A percentile compares a stretch with the other conserved stretches of the same genome.
Evolutionary conservation across 1,284 basidiomycete species (phyloP).

Genomic region (Moesziomyces sp.): DNA sequence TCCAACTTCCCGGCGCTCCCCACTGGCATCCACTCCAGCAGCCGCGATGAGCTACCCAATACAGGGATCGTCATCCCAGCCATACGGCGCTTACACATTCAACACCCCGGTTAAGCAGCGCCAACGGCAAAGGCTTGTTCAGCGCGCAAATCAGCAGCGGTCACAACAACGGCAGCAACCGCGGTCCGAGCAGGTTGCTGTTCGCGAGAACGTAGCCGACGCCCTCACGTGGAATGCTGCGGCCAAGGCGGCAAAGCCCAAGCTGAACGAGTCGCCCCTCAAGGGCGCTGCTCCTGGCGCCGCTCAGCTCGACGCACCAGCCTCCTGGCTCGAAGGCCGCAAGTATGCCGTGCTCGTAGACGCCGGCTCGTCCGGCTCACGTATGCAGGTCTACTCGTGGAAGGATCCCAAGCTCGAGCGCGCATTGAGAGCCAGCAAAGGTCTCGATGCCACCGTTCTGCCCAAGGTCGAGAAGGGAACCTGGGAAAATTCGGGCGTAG

Average conservation of each 20-base stretch:
- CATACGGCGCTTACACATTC: constrained; percentile 43
- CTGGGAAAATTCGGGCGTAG: constrained; percentile 72
- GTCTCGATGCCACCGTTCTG: constrained; percentile 69
- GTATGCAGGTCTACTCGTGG: constrained; percentile 98
- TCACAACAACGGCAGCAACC: constrained; percentile 15
- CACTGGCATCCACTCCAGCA: background rate
- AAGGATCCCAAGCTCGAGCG: constrained; percentile 77
- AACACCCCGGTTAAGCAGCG: constrained; percentile 37
- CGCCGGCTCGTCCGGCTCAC: constrained; percentile 95
- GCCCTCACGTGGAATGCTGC: constrained; percentile 48
- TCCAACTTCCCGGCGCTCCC: background rate
- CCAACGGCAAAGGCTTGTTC: constrained; percentile 7
- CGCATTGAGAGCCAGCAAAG: constrained; percentile 59
- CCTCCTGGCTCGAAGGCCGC: constrained; percentile 43
- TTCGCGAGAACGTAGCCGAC: constrained; percentile 40
- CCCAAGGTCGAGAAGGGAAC: constrained; percentile 93
- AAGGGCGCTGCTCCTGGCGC: constrained; percentile 38
- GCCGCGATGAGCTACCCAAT: constrained; percentile 42
- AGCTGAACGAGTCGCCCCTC: constrained; percentile 40
- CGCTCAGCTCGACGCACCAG: constrained; percentile 42
- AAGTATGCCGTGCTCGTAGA: constrained; percentile 94
- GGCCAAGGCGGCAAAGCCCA: constrained; percentile 33
- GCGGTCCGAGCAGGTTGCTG: background rate
- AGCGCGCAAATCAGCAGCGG: constrained; percentile 1
- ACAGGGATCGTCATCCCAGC: constrained; percentile 45